Evolutionary conservation across 2,329 filamentous ascomycete species (phyloP).

Genomic region (Lasiodiplodia gonubiensis): DNA sequence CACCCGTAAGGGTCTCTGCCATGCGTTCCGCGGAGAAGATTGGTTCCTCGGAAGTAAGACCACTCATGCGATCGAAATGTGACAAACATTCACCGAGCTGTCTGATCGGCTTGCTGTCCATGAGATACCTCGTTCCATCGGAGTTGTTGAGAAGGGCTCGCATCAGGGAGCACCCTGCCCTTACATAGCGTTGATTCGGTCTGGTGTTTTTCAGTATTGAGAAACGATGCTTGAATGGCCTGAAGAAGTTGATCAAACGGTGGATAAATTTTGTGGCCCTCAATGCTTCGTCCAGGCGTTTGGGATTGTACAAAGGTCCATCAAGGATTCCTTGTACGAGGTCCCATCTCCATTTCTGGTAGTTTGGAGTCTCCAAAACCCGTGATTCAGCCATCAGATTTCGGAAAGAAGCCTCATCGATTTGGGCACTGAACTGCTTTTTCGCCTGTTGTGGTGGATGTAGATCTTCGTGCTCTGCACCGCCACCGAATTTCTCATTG

Average conservation of each 20-base stretch:
- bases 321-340: slow-evolving; percentile 89
- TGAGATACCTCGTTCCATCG: slow-evolving; percentile 83
- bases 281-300: slow-evolving; percentile 90
- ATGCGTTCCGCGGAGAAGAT: slow-evolving; percentile 88
- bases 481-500: slow-evolving; percentile 39
- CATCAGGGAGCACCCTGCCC: slow-evolving; percentile 86
- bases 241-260: slow-evolving; percentile 89
- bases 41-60: slow-evolving; percentile 76
- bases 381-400: slow-evolving; percentile 75
- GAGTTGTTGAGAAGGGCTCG: slow-evolving; percentile 82
- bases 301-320: slow-evolving; percentile 87
- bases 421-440: slow-evolving; percentile 54
- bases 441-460: slow-evolving; percentile 51
- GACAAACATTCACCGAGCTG: slow-evolving; percentile 96
- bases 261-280: slow-evolving; percentile 97
- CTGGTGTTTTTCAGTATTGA: slow-evolving; percentile 88
- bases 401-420: slow-evolving; percentile 69
- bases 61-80: slow-evolving; percentile 85
- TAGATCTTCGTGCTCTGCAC: slow-evolving; percentile 47
- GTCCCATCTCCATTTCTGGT: slow-evolving; percentile 97
- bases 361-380: slow-evolving; percentile 87
- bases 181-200: slow-evolving; percentile 91
- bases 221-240: slow-evolving; percentile 96
- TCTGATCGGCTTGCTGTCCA: slow-evolving; percentile 88
- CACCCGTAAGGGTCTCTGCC: slow-evolving; percentile 83